A percentile compares a stretch with the other conserved stretches of the same genome.
These are phyloP conservation scores for Ceratobasidium sp. DNA, from an alignment of 1,284 basidiomycete species.

Conservation along the genomic window DNA sequence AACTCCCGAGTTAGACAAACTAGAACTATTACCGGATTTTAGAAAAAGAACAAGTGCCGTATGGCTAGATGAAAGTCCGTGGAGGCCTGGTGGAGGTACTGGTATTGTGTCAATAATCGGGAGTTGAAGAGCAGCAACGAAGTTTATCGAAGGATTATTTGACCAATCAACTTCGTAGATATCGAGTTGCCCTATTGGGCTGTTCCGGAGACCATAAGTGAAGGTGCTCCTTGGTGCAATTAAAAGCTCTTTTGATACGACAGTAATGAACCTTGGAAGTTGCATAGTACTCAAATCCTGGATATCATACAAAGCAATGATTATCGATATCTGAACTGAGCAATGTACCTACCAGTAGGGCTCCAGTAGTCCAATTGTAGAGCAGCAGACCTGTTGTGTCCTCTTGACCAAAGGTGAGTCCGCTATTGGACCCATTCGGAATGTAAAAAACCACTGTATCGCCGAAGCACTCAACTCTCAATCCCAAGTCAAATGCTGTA, in stretches of 20 bases:
- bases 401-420: neutral
- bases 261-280: neutral
- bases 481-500: neutral
- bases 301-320: neutral
- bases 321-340: too few species aligned
- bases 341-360: neutral
- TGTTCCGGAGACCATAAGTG: neutral
- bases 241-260: neutral
- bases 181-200: slow-evolving; percentile 5
- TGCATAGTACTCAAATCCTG: neutral
- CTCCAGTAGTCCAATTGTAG: slow-evolving; percentile 19
- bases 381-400: neutral
- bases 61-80: neutral
- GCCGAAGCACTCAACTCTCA: neutral
- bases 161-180: neutral
- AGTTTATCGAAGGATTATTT: neutral
- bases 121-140: slow-evolving; percentile 2
- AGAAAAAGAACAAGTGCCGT: neutral
- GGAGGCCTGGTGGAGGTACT: neutral
- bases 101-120: neutral
- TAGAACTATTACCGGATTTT: neutral
- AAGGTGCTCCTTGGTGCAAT: neutral
- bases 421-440: neutral
- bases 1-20: neutral
- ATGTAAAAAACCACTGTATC: neutral